Conservation (phyloP, 202 grass and related monocot genomes). For the Carex arenaria region DNA sequence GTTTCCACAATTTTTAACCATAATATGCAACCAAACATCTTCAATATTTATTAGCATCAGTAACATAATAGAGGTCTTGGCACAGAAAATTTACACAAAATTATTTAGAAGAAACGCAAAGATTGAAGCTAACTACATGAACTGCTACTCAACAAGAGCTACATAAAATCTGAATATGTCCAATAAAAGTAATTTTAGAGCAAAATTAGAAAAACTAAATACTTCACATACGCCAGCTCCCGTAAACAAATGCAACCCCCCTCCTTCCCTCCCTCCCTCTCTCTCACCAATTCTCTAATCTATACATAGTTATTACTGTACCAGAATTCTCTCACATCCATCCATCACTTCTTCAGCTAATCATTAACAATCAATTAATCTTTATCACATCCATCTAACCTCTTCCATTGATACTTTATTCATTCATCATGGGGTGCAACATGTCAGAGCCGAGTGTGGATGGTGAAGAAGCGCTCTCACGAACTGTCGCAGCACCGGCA, state of each 20-base stretch:
- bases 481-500: neutral
- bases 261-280: neutral
- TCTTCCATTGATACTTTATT: neutral
- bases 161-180: neutral
- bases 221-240: neutral
- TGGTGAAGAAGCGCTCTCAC: neutral
- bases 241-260: neutral
- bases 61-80: too few species aligned
- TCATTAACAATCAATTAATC: constrained; percentile 19
- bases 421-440: constrained; percentile 22
- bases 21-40: neutral
- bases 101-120: neutral
- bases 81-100: too few species aligned
- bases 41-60: neutral
- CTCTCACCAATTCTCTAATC: neutral
- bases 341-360: neutral
- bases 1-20: neutral
- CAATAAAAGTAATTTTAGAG: neutral
- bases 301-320: constrained; percentile 15
- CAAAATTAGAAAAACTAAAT: neutral
- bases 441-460: neutral
- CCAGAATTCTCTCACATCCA: constrained; percentile 3
- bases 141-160: neutral
- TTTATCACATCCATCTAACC: constrained; percentile 1
- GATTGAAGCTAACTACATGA: neutral